Evolutionary conservation across 192 early-diverging fungal genomes (phyloP).

Genomic region (Phlyctochytrium bullatum): DNA sequence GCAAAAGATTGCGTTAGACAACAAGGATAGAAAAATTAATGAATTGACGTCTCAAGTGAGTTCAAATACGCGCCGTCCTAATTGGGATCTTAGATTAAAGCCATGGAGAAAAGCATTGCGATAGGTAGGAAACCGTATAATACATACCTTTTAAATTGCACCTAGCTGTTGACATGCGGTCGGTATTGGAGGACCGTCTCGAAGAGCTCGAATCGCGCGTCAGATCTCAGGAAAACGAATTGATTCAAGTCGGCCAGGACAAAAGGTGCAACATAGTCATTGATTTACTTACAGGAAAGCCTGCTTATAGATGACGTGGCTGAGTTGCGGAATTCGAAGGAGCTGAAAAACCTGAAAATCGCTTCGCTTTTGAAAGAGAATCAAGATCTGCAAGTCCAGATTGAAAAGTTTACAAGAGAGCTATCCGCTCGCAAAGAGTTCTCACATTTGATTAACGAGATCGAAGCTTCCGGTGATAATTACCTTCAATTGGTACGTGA

Average conservation of each 20-base stretch:
- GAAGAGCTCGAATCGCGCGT: constrained; percentile 29
- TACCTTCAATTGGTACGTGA: constrained; percentile 34
- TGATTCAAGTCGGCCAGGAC: constrained; percentile 44
- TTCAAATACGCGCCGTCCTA: neutral
- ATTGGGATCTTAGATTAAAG: constrained; percentile 13
- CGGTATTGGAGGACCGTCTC: constrained; percentile 33
- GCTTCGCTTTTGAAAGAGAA: constrained; percentile 20
- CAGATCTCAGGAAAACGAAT: constrained; percentile 20
- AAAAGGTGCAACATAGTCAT: constrained; percentile 28
- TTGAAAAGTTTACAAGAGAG: constrained; percentile 33
- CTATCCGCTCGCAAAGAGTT: constrained; percentile 25
- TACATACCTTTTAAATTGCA: neutral
- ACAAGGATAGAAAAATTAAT: constrained; percentile 34
- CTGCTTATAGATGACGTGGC: constrained; percentile 45
- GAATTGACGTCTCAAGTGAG: constrained; percentile 32
- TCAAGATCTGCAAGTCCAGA: constrained; percentile 22
- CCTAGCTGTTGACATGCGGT: constrained; percentile 31
- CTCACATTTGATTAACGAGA: constrained; percentile 26
- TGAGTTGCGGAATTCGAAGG: constrained; percentile 31
- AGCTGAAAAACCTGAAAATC: constrained; percentile 26
- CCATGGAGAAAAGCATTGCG: constrained; percentile 25
- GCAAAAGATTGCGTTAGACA: constrained; percentile 37
- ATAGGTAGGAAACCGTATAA: constrained; percentile 11
- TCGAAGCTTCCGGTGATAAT: constrained; percentile 37
- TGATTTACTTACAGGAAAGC: constrained; percentile 6